Conservation (phyloP, 306 rosid species). For the Morella rubra region DNA sequence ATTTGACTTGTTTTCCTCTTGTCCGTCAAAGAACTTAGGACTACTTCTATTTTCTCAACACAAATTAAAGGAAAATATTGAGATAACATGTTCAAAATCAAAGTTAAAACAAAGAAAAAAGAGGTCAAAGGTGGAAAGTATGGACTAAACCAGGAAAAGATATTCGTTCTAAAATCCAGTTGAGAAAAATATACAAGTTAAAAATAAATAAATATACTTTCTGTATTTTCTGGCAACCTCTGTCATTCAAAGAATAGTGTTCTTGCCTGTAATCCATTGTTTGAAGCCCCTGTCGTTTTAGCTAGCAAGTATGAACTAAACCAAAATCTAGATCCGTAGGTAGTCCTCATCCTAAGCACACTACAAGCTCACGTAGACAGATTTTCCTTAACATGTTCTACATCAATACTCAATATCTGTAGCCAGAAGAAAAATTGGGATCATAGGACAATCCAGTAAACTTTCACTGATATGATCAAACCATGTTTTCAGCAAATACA, state of each 20-base stretch:
- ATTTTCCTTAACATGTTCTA: too few relatives aligned
- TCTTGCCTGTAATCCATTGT: too few relatives aligned
- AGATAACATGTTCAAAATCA: background rate
- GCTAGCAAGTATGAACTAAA: too few relatives aligned
- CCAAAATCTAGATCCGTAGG: too few relatives aligned
- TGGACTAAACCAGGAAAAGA: background rate
- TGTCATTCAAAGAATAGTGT: too few relatives aligned
- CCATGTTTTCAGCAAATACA: too few relatives aligned
- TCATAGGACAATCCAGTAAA: background rate
- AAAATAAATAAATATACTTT: background rate
- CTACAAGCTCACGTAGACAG: too few relatives aligned
- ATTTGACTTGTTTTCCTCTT: background rate
- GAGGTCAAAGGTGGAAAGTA: background rate
- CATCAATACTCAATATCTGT: background rate
- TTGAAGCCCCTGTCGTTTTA: too few relatives aligned
- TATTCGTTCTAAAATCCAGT: background rate
- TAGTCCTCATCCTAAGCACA: too few relatives aligned
- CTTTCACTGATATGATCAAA: too few relatives aligned
- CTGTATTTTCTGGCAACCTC: too few relatives aligned
- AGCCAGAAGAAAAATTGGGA: background rate
- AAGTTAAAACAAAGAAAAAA: background rate
- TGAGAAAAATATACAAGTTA: background rate
- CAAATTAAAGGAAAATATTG: background rate
- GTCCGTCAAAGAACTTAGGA: background rate
- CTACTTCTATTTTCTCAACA: background rate